A percentile compares a stretch with the other conserved stretches of the same genome.
Evolutionary conservation across 106 monocot species (phyloP).

Genomic region (Agapanthus africanus): DNA sequence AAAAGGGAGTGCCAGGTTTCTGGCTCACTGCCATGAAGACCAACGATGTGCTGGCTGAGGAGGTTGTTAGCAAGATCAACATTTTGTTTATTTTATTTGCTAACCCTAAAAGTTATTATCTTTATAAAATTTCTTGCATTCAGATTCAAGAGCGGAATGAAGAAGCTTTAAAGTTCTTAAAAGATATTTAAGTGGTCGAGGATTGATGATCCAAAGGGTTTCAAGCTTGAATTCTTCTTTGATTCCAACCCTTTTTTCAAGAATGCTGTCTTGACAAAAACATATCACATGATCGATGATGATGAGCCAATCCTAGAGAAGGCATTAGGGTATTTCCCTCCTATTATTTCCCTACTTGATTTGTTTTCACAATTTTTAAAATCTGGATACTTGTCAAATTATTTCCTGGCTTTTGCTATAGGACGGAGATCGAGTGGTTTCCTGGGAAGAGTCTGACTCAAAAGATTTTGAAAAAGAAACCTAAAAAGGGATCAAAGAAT

Average conservation of each 20-base stretch:
- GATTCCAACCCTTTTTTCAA: conserved; percentile 44
- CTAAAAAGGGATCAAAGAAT: conserved; percentile 71
- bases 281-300: conserved; percentile 63
- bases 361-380: not conserved
- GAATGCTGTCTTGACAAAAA: conserved; percentile 37
- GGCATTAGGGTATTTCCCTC: conserved; percentile 28
- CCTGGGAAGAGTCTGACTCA: conserved; percentile 55
- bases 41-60: conserved; percentile 47
- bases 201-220: conserved; percentile 42
- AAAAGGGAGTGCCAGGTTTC: conserved; percentile 56
- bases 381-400: not conserved
- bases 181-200: conserved; percentile 42
- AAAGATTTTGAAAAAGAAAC: conserved; percentile 79
- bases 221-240: conserved; percentile 53
- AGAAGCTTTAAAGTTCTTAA: conserved; percentile 39
- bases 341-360: not conserved
- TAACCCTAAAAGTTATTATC: not conserved
- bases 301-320: conserved; percentile 49
- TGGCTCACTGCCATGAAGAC: conserved; percentile 65
- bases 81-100: not conserved
- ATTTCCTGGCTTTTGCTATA: no score
- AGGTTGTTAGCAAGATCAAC: conserved; percentile 15
- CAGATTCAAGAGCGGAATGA: conserved; percentile 54
- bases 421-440: conserved; percentile 49
- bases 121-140: not conserved